phyloP scores from a whole-genome alignment of 176 grass and related monocot genomes.

The Musa itinerans region DNA sequence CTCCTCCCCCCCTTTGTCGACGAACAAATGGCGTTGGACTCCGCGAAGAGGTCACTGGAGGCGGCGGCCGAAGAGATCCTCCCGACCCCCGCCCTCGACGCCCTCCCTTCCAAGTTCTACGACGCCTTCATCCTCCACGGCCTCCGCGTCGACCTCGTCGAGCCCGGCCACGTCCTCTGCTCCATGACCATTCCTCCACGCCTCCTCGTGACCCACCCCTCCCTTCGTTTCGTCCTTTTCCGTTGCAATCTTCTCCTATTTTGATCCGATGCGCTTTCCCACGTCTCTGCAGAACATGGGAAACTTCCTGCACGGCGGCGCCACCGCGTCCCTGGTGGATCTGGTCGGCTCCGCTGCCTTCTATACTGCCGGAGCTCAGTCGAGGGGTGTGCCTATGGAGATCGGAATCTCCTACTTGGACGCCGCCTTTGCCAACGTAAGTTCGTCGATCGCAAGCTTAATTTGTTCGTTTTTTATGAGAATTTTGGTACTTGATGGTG shows the following conservation, averaged over 20 bases:
- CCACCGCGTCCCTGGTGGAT: constrained; percentile 74
- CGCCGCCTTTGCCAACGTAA: constrained; percentile 60
- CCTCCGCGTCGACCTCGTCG: constrained; percentile 47
- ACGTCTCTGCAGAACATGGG: constrained; percentile 45
- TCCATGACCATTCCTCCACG: constrained; percentile 63
- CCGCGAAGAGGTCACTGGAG: constrained; percentile 58
- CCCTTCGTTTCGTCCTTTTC: background rate
- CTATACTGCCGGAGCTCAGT: constrained; percentile 44
- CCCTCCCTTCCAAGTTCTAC: constrained; percentile 63
- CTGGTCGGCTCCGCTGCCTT: constrained; percentile 69
- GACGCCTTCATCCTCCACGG: constrained; percentile 78
- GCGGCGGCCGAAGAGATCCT: constrained; percentile 30
- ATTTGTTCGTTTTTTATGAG: background rate
- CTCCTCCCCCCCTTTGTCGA: background rate
- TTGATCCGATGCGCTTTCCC: background rate
- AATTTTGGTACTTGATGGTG: background rate
- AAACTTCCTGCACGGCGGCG: constrained; percentile 82
- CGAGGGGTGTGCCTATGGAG: constrained; percentile 60
- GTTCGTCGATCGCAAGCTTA: background rate
- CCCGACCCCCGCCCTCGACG: constrained; percentile 31
- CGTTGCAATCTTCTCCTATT: background rate
- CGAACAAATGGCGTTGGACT: constrained; percentile 23
- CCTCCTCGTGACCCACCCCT: constrained; percentile 43
- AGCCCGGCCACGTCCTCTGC: constrained; percentile 68
- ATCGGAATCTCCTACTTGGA: constrained; percentile 90